Conservation (phyloP, 805 yeast genomes). For the Yamadazyma nakazawae region DNA sequence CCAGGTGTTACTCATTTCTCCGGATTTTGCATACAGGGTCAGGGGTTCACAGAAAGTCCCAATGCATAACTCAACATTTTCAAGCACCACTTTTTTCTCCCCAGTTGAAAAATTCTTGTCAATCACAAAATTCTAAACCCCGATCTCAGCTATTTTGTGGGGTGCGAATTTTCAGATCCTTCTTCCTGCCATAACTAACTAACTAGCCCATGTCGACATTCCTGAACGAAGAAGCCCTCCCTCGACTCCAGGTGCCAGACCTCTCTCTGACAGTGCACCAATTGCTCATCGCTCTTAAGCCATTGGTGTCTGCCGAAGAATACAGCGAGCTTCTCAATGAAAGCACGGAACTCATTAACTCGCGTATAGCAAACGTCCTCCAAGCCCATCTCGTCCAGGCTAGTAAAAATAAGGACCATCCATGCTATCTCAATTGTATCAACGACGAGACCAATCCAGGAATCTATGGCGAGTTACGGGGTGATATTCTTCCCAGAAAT, state of each 20-base stretch:
- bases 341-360: constrained; percentile 44
- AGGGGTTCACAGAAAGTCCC: too few relatives aligned
- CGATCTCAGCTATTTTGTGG: not conserved
- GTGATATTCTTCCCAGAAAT: constrained; percentile 70
- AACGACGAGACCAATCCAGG: constrained; percentile 51
- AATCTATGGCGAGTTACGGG: constrained; percentile 59
- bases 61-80: too few relatives aligned
- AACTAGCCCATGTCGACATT: constrained; percentile 24
- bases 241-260: constrained; percentile 62
- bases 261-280: constrained; percentile 49
- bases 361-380: constrained; percentile 40
- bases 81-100: too few relatives aligned
- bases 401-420: constrained; percentile 35
- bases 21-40: too few relatives aligned
- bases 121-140: not conserved
- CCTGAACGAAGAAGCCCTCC: constrained; percentile 43
- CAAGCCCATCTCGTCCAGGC: constrained; percentile 54
- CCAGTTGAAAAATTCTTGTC: too few relatives aligned
- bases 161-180: not conserved
- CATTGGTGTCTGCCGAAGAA: constrained; percentile 54
- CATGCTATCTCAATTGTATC: constrained; percentile 54
- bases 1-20: too few relatives aligned
- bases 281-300: constrained; percentile 54
- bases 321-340: constrained; percentile 42
- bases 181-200: not conserved